Percentiles rank a stretch among this genome's conserved stretches.
phyloP scores from a whole-genome alignment of 169 alveolate genomes.

The Cyclospora cayetanensis region DNA sequence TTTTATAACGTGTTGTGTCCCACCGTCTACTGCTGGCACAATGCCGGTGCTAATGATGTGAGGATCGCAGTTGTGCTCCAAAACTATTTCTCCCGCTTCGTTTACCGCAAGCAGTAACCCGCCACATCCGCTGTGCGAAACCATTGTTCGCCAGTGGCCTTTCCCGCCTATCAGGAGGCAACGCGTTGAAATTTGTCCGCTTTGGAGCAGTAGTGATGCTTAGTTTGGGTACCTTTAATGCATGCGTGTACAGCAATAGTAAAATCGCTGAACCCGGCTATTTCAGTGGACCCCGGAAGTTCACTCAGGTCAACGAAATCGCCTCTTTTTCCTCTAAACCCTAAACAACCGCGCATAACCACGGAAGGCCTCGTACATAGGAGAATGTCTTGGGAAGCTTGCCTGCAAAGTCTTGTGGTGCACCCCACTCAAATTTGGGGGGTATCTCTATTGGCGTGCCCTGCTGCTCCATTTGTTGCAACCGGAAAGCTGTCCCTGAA shows the following conservation, averaged over 20 bases:
- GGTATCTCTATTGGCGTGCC: background rate
- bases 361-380: background rate
- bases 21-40: slow-evolving; percentile 73
- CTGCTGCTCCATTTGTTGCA: background rate
- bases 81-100: slow-evolving; percentile 82
- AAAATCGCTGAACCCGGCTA: slow-evolving; percentile 75
- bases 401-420: slow-evolving; percentile 62
- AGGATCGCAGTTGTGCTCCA: slow-evolving; percentile 86
- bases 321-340: slow-evolving; percentile 76
- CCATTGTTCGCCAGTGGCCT: slow-evolving; percentile 72
- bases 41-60: slow-evolving; percentile 79
- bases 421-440: slow-evolving; percentile 55
- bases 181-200: no score
- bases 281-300: slow-evolving; percentile 76
- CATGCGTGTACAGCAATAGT: slow-evolving; percentile 74
- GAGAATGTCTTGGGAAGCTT: background rate
- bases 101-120: slow-evolving; percentile 83
- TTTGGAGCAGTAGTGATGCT: no score
- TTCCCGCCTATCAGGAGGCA: slow-evolving; percentile 42
- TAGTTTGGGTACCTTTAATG: slow-evolving; percentile 64
- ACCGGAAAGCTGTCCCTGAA: background rate
- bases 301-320: slow-evolving; percentile 77
- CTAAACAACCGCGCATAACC: slow-evolving; percentile 44
- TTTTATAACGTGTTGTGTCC: background rate
- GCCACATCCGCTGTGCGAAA: slow-evolving; percentile 82